These are phyloP conservation scores for Globisporangium irregulare DNA, from an alignment of 352 stramenopile species.

Conservation along the genomic window DNA sequence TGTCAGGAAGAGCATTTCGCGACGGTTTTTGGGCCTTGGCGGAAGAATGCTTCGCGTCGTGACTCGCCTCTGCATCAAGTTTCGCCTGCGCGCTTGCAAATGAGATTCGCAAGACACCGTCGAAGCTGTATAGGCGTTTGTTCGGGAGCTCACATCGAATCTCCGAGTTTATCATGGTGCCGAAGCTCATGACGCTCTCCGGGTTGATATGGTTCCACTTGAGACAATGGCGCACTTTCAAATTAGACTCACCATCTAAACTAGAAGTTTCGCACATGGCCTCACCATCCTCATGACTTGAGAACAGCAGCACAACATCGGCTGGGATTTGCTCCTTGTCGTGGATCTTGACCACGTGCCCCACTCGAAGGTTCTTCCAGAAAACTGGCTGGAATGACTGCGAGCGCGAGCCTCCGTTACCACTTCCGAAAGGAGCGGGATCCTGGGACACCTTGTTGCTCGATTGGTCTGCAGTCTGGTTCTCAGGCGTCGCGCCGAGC, in stretches of 20 bases:
- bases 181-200: conserved; percentile 44
- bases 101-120: conserved; percentile 54
- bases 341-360: conserved; percentile 85
- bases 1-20: conserved; percentile 17
- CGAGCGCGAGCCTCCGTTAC: neutral
- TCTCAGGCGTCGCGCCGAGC: conserved; percentile 26
- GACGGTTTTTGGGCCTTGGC: neutral
- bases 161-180: conserved; percentile 42
- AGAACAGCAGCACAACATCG: conserved; percentile 89
- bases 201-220: conserved; percentile 54
- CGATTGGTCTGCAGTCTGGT: conserved; percentile 14
- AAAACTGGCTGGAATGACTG: conserved; percentile 66
- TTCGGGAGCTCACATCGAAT: conserved; percentile 79
- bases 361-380: conserved; percentile 86
- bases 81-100: conserved; percentile 29
- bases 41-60: conserved; percentile 1
- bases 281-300: conserved; percentile 65
- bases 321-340: conserved; percentile 90
- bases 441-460: conserved; percentile 15
- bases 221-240: conserved; percentile 71
- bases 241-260: conserved; percentile 80
- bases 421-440: neutral
- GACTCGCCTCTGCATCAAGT: conserved; percentile 8
- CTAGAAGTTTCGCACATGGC: conserved; percentile 82
- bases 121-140: conserved; percentile 80